phyloP scores from a whole-genome alignment of 2,329 filamentous ascomycete species.

The Blastomyces gilchristii region DNA sequence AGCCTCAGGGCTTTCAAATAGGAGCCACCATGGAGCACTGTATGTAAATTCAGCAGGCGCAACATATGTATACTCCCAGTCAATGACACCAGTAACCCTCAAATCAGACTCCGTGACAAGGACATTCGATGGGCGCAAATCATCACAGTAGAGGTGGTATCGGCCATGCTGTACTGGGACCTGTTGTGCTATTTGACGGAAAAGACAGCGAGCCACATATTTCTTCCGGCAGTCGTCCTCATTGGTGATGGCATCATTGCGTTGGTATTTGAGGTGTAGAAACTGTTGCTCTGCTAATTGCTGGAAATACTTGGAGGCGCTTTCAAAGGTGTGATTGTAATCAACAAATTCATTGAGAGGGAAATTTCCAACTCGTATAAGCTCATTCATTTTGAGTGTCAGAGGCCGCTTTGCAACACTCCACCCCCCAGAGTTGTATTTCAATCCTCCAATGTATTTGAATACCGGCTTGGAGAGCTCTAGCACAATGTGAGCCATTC shows the following conservation, averaged over 20 bases:
- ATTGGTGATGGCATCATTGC: conserved; percentile 28
- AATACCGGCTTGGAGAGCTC: conserved; percentile 14
- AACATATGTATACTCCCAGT: conserved; percentile 23
- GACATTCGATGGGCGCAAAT: conserved; percentile 27
- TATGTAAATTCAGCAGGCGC: conserved; percentile 18
- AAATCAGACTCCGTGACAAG: conserved; percentile 19
- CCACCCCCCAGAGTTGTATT: background rate
- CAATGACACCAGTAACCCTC: conserved; percentile 18
- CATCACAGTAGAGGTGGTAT: conserved; percentile 28
- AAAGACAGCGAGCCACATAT: conserved; percentile 35
- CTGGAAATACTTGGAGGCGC: conserved; percentile 8
- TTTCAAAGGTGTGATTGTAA: conserved; percentile 6
- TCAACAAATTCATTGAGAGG: conserved; percentile 8
- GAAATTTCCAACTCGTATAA: conserved; percentile 12
- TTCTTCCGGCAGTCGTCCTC: conserved; percentile 36
- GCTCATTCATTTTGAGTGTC: conserved; percentile 15
- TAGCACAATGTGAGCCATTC: conserved; percentile 13
- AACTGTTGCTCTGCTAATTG: conserved; percentile 9
- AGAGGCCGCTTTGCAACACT: conserved; percentile 11
- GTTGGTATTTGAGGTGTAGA: conserved; percentile 31
- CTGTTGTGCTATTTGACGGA: conserved; percentile 25
- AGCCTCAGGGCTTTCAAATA: conserved; percentile 16
- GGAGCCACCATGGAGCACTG: conserved; percentile 20
- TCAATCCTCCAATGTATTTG: conserved; percentile 12
- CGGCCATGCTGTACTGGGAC: conserved; percentile 10